Evolutionary conservation across 257 asterid genomes (phyloP).

Genomic region (Solanum okadae): DNA sequence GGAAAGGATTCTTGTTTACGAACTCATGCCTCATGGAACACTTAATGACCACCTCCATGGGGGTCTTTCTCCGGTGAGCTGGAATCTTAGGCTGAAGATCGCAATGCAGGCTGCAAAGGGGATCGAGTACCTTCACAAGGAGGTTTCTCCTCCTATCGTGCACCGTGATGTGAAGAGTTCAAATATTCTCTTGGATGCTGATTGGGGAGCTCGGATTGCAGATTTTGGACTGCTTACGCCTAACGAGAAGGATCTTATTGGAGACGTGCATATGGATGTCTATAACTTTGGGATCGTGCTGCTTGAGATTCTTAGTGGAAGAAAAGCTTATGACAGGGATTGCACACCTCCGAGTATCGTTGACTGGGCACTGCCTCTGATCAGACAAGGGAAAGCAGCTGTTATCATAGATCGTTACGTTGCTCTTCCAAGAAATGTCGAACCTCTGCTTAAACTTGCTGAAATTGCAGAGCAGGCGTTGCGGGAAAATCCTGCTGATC

Average conservation of each 20-base stretch:
- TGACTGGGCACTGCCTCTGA: slow-evolving; percentile 78
- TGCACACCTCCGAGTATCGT: slow-evolving; percentile 61
- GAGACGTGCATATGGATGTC: slow-evolving; percentile 58
- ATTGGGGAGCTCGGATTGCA: slow-evolving; percentile 67
- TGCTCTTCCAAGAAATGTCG: slow-evolving; percentile 73
- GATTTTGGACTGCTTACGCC: slow-evolving; percentile 66
- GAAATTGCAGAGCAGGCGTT: slow-evolving; percentile 74
- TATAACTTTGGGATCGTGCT: slow-evolving; percentile 76
- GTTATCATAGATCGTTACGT: slow-evolving; percentile 63
- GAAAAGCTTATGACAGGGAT: slow-evolving; percentile 64
- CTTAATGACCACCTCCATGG: slow-evolving; percentile 95
- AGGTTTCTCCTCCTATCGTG: slow-evolving; percentile 67
- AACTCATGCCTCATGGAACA: slow-evolving; percentile 87
- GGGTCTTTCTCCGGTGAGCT: slow-evolving; percentile 58
- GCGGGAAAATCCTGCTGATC: slow-evolving; percentile 49
- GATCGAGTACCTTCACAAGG: slow-evolving; percentile 68
- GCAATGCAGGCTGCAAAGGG: slow-evolving; percentile 87
- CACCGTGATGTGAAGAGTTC: slow-evolving; percentile 81
- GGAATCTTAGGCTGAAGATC: slow-evolving; percentile 67
- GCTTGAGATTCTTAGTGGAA: slow-evolving; percentile 82
- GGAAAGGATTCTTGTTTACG: slow-evolving; percentile 80
- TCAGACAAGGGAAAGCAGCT: slow-evolving; percentile 76
- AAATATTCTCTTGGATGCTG: slow-evolving; percentile 73
- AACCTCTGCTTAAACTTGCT: slow-evolving; percentile 83
- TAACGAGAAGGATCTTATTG: slow-evolving; percentile 33